These are phyloP conservation scores for Scleromitrula shiraiana DNA, from an alignment of 2,329 filamentous ascomycete species.

Conservation along the genomic window DNA sequence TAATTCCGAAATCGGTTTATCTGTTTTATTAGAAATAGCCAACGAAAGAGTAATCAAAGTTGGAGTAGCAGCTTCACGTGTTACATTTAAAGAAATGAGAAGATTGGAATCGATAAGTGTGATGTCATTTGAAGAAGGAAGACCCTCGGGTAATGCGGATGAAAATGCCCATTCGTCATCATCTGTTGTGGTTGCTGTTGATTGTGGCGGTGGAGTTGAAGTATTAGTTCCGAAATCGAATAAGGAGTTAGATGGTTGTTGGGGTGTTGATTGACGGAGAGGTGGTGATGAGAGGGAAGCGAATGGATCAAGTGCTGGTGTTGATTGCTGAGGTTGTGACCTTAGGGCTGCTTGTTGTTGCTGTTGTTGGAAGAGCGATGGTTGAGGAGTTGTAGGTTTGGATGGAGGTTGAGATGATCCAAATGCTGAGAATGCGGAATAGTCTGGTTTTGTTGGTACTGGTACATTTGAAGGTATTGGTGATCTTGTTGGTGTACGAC, in stretches of 20 bases:
- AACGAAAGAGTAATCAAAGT: constrained; percentile 60
- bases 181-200: constrained; percentile 42
- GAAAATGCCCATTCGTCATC: constrained; percentile 95
- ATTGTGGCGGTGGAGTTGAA: constrained; percentile 29
- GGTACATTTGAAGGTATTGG: constrained; percentile 16
- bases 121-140: constrained; percentile 43
- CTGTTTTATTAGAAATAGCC: constrained; percentile 75
- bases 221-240: constrained; percentile 33
- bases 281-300: constrained; percentile 39
- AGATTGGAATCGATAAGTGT: constrained; percentile 63
- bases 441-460: constrained; percentile 29
- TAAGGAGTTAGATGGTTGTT: constrained; percentile 45
- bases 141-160: constrained; percentile 66
- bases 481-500: constrained; percentile 36
- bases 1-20: constrained; percentile 64
- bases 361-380: constrained; percentile 37
- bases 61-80: constrained; percentile 38
- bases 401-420: constrained; percentile 42
- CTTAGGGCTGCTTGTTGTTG: too few relatives aligned
- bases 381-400: constrained; percentile 46
- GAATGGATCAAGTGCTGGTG: constrained; percentile 47
- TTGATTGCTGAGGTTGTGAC: constrained; percentile 32
- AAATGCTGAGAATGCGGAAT: constrained; percentile 49
- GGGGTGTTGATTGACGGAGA: constrained; percentile 36
- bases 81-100: constrained; percentile 65